Percentiles rank a stretch among this genome's conserved stretches.
Conservation (phyloP, 2,329 filamentous ascomycete genomes). For the Xylogone sp. region DNA sequence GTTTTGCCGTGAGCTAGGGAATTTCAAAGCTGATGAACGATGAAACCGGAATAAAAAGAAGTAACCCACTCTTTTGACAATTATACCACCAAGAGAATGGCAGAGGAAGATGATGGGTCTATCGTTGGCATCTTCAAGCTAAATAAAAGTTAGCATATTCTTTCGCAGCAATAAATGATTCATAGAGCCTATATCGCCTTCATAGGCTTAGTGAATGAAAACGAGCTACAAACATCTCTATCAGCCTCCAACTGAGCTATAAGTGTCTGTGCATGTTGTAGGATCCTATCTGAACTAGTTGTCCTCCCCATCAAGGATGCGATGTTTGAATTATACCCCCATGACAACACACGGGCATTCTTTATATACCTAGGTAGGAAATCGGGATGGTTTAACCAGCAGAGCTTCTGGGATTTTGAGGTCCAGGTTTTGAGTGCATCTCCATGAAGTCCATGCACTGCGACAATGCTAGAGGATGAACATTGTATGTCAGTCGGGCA, state of each 20-base stretch:
- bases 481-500: too few species aligned
- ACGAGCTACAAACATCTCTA: conserved; percentile 2
- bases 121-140: conserved; percentile 27
- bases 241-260: conserved; percentile 5
- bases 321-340: conserved; percentile 29
- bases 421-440: conserved; percentile 35
- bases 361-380: conserved; percentile 30
- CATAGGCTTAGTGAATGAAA: too few species aligned
- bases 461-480: conserved; percentile 21
- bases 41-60: not conserved
- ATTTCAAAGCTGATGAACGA: not conserved
- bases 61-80: conserved; percentile 32
- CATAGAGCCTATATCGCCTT: too few species aligned
- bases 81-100: conserved; percentile 35
- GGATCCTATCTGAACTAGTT: too few species aligned
- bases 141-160: too few species aligned
- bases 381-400: conserved; percentile 30
- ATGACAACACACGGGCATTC: conserved; percentile 26
- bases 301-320: not conserved
- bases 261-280: conserved; percentile 9
- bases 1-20: too few species aligned
- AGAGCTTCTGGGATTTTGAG: conserved; percentile 22
- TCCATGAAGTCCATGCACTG: conserved; percentile 38
- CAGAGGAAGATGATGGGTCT: conserved; percentile 37
- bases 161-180: too few species aligned